Base-by-base conservation (phyloP, 805 yeast genomes). In the Blastobotrys peoriensis region DNA sequence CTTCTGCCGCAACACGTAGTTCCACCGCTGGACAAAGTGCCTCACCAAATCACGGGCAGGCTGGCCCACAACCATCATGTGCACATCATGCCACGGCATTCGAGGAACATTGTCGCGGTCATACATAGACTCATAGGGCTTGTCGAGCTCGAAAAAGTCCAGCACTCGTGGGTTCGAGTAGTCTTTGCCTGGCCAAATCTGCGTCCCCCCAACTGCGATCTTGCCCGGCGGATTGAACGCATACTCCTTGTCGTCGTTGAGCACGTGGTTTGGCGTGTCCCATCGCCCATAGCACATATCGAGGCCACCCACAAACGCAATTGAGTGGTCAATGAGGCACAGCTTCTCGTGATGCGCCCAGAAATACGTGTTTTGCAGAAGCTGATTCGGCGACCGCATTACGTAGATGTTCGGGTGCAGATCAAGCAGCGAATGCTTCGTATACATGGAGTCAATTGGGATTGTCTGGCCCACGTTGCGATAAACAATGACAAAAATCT, bases 1-100 rank as follows among this genome's bases (percentile, higher is more conserved):
- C 61, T 94, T 94, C 55, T 88, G 96, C 58, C 98, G 77, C 41
- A 94, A 64, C 33, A 93, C 70, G 59, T 86, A 93, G 61, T 93
- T 93, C 98, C 98, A 93, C 56, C 99, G 76, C 67, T 93, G 98
- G 10, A 88, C 94, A 65, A 94, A 93, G 63, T 93, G 98, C 46
- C 98, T 76, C 0, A 95, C 76, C 42, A 91, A 65, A 62, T 93
- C 99, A 48, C 97, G 74, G 0, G 98, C 98, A 3, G 89, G 79
- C 57, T 89, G 94, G 10, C 99, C 99, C 2, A 89, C 78, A 1
- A 94, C 80, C 67, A 88, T 79, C 95, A 89, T 93, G 54, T 93
- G 98, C 33, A 93, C 86, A 72, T 93, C 99, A 64, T 93, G 99
- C 99, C 98, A 93, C 6, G 98, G 98, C 99, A 93, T 93, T 56